Conservation (phyloP, 2,329 filamentous ascomycete genomes). For the Macrophomina tecta region DNA sequence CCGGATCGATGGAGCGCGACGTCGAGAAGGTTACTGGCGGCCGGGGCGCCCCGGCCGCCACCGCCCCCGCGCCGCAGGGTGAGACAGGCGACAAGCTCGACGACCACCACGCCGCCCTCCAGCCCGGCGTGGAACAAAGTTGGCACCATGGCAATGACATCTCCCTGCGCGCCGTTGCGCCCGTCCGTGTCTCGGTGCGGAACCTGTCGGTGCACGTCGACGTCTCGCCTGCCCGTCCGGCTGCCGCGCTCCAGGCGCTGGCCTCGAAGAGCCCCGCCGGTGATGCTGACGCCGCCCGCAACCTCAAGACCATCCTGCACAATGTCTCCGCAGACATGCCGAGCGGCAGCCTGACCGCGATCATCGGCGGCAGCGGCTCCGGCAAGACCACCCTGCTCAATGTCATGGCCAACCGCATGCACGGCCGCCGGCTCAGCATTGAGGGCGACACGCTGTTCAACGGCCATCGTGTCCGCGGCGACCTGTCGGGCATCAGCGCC, state of each 20-base stretch:
- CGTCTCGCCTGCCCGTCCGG: slow-evolving; percentile 53
- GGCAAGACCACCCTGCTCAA: slow-evolving; percentile 69
- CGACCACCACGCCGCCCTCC: not conserved
- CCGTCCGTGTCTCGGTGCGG: slow-evolving; percentile 61
- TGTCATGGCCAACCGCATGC: slow-evolving; percentile 71
- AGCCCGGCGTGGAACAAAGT: slow-evolving; percentile 1
- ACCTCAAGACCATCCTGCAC: slow-evolving; percentile 62
- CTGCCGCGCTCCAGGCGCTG: slow-evolving; percentile 26
- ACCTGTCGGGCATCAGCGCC: slow-evolving; percentile 59
- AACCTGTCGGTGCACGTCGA: slow-evolving; percentile 64
- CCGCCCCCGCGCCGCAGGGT: not conserved
- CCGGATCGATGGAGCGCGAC: slow-evolving; percentile 10
- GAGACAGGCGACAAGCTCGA: not conserved
- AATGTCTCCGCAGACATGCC: slow-evolving; percentile 68
- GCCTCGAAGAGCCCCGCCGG: slow-evolving; percentile 31
- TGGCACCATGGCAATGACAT: slow-evolving; percentile 37
- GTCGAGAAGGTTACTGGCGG: slow-evolving; percentile 7
- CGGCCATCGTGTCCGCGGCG: slow-evolving; percentile 42
- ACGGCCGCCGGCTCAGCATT: slow-evolving; percentile 57
- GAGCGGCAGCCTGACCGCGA: slow-evolving; percentile 73
- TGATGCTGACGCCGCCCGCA: slow-evolving; percentile 29
- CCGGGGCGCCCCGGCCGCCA: not conserved
- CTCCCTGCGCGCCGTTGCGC: slow-evolving; percentile 58
- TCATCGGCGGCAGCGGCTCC: slow-evolving; percentile 75
- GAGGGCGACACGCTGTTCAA: slow-evolving; percentile 69